These are phyloP conservation scores for Rhizopus microsporus DNA, from an alignment of 371 early-diverging fungal genomes.

Conservation along the genomic window DNA sequence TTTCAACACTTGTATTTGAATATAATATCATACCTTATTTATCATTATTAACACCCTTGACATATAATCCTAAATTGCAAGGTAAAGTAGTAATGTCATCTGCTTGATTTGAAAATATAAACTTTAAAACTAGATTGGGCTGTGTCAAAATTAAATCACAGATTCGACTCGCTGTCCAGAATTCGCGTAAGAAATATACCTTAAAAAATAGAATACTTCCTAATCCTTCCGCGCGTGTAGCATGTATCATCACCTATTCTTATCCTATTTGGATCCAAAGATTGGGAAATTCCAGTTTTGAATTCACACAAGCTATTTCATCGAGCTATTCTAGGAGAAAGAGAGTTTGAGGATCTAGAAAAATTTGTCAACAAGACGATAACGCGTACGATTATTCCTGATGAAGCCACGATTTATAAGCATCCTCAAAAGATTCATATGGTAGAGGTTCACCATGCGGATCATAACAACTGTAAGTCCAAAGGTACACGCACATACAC, in stretches of 20 bases:
- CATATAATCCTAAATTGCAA: slow-evolving; percentile 30
- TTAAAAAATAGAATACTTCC: background rate
- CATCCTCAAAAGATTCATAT: slow-evolving; percentile 11
- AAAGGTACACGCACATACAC: background rate
- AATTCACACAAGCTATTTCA: slow-evolving; percentile 44
- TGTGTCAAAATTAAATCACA: slow-evolving; percentile 30
- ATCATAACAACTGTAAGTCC: slow-evolving; percentile 47
- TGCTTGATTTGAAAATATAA: background rate
- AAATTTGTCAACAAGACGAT: slow-evolving; percentile 6
- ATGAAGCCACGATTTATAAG: slow-evolving; percentile 36
- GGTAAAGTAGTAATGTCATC: slow-evolving; percentile 17
- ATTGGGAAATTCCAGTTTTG: slow-evolving; percentile 42
- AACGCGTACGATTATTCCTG: slow-evolving; percentile 14
- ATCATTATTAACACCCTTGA: slow-evolving; percentile 42
- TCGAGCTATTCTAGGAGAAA: slow-evolving; percentile 19
- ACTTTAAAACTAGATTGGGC: slow-evolving; percentile 30
- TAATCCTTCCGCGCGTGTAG: slow-evolving; percentile 15
- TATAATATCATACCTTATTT: slow-evolving; percentile 33
- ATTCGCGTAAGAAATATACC: slow-evolving; percentile 31
- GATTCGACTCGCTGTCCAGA: slow-evolving; percentile 44
- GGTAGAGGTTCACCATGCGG: slow-evolving; percentile 31
- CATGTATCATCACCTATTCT: slow-evolving; percentile 39
- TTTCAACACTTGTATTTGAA: slow-evolving; percentile 45
- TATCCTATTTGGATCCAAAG: slow-evolving; percentile 35
- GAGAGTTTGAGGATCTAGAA: slow-evolving; percentile 13